Evolutionary conservation across 2,329 filamentous ascomycete genomes (phyloP).

Genomic region (Colletotrichum sidae): DNA sequence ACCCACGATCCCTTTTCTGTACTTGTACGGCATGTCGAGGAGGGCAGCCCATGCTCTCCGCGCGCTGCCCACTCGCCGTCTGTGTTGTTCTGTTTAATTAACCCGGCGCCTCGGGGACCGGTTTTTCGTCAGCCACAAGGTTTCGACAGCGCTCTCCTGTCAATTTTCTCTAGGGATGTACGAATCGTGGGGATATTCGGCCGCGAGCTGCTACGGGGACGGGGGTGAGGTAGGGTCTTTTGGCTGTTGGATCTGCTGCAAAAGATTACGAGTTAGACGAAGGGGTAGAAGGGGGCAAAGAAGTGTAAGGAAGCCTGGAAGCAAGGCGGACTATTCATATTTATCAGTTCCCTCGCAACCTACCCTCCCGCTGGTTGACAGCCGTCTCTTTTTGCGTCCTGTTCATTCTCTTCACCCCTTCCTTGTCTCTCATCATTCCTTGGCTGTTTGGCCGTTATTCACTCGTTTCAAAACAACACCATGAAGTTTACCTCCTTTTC

Average conservation of each 20-base stretch:
- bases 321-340: background rate
- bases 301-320: background rate
- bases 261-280: background rate
- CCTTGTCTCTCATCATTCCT: constrained; percentile 8
- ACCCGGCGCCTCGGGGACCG: constrained; percentile 5
- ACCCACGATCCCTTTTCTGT: constrained; percentile 15
- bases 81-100: constrained; percentile 24
- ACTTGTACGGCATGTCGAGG: constrained; percentile 10
- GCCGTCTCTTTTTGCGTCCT: background rate
- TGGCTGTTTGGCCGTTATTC: constrained; percentile 16
- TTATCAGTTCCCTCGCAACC: background rate
- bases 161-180: constrained; percentile 26
- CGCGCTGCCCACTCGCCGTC: background rate
- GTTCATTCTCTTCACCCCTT: constrained; percentile 4
- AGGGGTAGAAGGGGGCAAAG: constrained; percentile 1
- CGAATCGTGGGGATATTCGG: constrained; percentile 19
- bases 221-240: background rate
- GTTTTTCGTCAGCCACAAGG: constrained; percentile 10
- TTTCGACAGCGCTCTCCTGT: constrained; percentile 15
- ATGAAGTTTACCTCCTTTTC: constrained; percentile 31
- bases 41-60: constrained; percentile 2
- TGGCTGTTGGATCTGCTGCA: too few relatives aligned
- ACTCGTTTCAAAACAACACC: constrained; percentile 11
- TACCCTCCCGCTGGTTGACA: background rate
- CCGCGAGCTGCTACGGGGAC: background rate